Percentiles rank a stretch among this genome's conserved stretches.
phyloP scores from a whole-genome alignment of 202 grass and related monocot genomes.

The Dendrocalamus latiflorus region DNA sequence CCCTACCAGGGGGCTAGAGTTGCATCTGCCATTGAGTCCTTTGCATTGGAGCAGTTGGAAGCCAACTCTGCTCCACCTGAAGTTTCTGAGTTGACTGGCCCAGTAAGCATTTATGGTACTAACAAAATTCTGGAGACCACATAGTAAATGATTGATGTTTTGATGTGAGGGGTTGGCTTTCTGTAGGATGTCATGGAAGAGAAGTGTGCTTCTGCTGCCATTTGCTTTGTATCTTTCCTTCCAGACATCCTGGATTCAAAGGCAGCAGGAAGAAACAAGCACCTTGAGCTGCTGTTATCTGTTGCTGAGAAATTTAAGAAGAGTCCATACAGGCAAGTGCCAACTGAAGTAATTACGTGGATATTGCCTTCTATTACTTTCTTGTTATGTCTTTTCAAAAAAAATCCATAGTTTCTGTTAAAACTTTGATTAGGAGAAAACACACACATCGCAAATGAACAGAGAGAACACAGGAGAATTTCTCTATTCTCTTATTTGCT shows the following conservation, averaged over 20 bases:
- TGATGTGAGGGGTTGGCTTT: slow-evolving; percentile 28
- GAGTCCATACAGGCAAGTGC: slow-evolving; percentile 88
- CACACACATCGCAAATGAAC: too few relatives aligned
- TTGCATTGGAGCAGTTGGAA: slow-evolving; percentile 86
- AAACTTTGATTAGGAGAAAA: too few relatives aligned
- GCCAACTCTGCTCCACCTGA: slow-evolving; percentile 73
- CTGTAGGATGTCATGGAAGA: slow-evolving; percentile 87
- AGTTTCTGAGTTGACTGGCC: slow-evolving; percentile 74
- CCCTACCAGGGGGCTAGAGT: slow-evolving; percentile 69
- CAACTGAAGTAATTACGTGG: slow-evolving; percentile 11
- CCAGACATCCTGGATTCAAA: slow-evolving; percentile 98
- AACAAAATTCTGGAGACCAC: not conserved
- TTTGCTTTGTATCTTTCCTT: slow-evolving; percentile 98
- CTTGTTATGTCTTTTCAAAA: not conserved
- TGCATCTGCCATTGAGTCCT: slow-evolving; percentile 81
- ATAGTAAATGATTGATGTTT: slow-evolving; percentile 13
- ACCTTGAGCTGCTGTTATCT: slow-evolving; percentile 76
- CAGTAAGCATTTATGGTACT: slow-evolving; percentile 40
- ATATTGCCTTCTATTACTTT: not conserved
- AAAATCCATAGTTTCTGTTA: not conserved
- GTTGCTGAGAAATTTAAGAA: slow-evolving; percentile 89
- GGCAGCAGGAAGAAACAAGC: slow-evolving; percentile 93
- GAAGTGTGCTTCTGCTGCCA: slow-evolving; percentile 90
- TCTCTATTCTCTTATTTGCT: too few relatives aligned
- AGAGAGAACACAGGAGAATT: too few relatives aligned